Evolutionary conservation across 805 yeast species (phyloP).

Genomic region (Nakazawaea siamensis): DNA sequence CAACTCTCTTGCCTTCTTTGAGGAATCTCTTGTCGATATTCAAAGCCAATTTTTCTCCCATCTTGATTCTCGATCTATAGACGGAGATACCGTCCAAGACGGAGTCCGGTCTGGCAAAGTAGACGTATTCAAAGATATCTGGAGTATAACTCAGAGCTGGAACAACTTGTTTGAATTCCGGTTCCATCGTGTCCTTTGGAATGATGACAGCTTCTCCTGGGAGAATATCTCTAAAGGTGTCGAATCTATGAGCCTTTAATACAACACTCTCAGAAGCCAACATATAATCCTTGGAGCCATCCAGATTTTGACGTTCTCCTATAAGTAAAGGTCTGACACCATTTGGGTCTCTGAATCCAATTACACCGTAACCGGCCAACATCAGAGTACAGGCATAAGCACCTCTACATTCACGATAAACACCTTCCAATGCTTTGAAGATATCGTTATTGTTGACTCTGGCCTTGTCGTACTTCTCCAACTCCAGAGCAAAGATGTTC

Average conservation of each 20-base stretch:
- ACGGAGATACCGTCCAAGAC: constrained; percentile 96
- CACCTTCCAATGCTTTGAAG: constrained; percentile 78
- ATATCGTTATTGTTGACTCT: constrained; percentile 89
- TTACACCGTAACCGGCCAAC: constrained; percentile 91
- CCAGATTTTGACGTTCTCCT: constrained; percentile 68
- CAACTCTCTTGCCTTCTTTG: constrained; percentile 31
- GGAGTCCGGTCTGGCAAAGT: constrained; percentile 96
- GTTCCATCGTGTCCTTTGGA: constrained; percentile 63
- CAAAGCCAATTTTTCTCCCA: constrained; percentile 87
- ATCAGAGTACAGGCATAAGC: constrained; percentile 96
- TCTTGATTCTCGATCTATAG: constrained; percentile 82
- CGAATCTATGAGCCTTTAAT: constrained; percentile 83
- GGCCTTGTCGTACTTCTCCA: constrained; percentile 85
- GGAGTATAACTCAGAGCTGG: constrained; percentile 78
- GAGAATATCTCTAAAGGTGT: constrained; percentile 66
- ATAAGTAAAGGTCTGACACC: constrained; percentile 88
- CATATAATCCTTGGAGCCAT: constrained; percentile 83
- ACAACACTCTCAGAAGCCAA: constrained; percentile 94
- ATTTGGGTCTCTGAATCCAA: constrained; percentile 96
- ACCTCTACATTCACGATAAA: constrained; percentile 76
- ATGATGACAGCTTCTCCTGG: constrained; percentile 98
- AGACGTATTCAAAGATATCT: constrained; percentile 94
- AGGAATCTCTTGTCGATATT: constrained; percentile 42
- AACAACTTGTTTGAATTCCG: constrained; percentile 83
- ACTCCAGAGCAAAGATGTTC: constrained; percentile 85